phyloP scores from a whole-genome alignment of 176 grass and related monocot genomes.

The Aegilops longissima region DNA sequence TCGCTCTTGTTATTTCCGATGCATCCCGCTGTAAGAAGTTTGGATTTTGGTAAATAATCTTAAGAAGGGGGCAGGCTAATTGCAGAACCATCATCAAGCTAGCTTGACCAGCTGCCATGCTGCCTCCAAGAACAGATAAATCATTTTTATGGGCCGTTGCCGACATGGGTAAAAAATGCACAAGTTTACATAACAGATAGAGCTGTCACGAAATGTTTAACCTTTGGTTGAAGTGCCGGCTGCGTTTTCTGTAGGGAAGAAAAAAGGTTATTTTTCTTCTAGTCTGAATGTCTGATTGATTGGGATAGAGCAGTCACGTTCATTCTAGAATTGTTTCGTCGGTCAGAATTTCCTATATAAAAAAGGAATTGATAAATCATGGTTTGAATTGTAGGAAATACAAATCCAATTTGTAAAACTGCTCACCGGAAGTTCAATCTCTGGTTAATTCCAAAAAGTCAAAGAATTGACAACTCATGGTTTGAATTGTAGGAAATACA shows the following conservation, averaged over 20 bases:
- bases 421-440: not conserved
- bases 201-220: not conserved
- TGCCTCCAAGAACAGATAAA: conserved; percentile 3
- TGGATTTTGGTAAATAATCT: conserved; percentile 11
- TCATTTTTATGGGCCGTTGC: not conserved
- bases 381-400: not conserved
- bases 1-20: conserved; percentile 14
- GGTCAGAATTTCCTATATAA: not conserved
- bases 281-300: conserved; percentile 24
- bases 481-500: not conserved
- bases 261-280: not conserved
- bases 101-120: not conserved
- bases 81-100: conserved; percentile 24
- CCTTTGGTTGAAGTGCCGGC: not conserved
- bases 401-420: not conserved
- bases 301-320: conserved; percentile 12
- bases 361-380: not conserved
- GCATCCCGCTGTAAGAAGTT: conserved; percentile 6
- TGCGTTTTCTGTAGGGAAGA: not conserved
- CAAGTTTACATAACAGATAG: not conserved
- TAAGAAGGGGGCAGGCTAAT: not conserved
- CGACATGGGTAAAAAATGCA: not conserved
- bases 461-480: not conserved
- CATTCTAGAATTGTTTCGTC: conserved; percentile 4
- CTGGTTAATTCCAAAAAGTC: not conserved